Evolutionary conservation across 345 rosid species (phyloP).

Genomic region (Citrus medica): DNA sequence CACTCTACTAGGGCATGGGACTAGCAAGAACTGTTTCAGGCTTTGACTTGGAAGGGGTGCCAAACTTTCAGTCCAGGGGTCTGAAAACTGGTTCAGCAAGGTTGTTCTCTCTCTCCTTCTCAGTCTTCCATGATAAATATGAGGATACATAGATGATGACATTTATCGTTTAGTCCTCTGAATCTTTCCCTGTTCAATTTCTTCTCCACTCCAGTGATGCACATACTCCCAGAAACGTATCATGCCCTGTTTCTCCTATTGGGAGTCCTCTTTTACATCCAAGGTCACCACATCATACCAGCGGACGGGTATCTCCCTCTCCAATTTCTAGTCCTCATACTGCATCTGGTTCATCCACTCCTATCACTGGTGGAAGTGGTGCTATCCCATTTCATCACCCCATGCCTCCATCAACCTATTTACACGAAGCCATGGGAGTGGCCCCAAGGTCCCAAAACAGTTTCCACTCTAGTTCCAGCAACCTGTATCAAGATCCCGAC

Average conservation of each 20-base stretch:
- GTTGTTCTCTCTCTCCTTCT: conserved; percentile 28
- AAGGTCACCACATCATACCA: conserved; percentile 48
- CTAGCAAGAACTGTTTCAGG: conserved; percentile 37
- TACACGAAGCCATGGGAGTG: conserved; percentile 49
- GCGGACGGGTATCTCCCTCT: conserved; percentile 63
- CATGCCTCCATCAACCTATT: conserved; percentile 41
- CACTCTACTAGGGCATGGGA: conserved; percentile 48
- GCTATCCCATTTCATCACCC: conserved; percentile 58
- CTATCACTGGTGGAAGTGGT: conserved; percentile 51
- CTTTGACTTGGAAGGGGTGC: conserved; percentile 43
- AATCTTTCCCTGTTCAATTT: conserved; percentile 3
- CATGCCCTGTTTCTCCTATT: conserved; percentile 59
- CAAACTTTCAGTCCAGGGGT: conserved; percentile 44
- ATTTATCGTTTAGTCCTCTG: background rate
- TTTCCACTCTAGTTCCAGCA: conserved; percentile 34
- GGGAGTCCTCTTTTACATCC: conserved; percentile 62
- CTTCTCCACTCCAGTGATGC: conserved; percentile 37
- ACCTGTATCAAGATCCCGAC: conserved; percentile 49
- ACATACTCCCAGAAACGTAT: conserved; percentile 45
- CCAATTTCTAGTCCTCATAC: conserved; percentile 65
- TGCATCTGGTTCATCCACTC: conserved; percentile 64
- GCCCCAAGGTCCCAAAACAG: conserved; percentile 38
- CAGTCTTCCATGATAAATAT: background rate
- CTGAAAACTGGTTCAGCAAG: conserved; percentile 40
- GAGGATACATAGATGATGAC: background rate